Evolutionary conservation across 2,329 filamentous ascomycete species (phyloP), one percentile per base, ranked within the genome.

Genomic region (Cladophialophora carrionii): DNA sequence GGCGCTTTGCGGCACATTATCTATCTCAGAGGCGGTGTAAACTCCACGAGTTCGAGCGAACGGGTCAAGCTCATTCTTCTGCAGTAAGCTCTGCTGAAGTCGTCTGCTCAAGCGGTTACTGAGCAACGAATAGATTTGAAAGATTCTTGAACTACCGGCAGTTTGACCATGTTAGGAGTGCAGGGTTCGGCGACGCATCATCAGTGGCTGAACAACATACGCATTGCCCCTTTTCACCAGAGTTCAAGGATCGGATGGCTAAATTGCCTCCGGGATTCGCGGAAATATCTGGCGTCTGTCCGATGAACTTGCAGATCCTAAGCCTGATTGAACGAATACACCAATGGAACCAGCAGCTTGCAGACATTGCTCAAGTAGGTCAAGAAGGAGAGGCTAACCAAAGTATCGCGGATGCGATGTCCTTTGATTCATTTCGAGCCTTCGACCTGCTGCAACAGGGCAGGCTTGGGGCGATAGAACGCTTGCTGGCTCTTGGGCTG

Each of bases 391-490:
- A 54, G 2, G 20, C 20, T 32, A 20, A 22, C 24, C 26, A 31
- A 14, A 48, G 49, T 4, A 24, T 41, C 10, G 57, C 34, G 46
- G 32, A 55, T 41, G 59, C 49, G 6, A 61, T 61, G 59, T 24
- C 59, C 17, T 37, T 61, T 32, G 59, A 55, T 55, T 48, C 59
- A 22, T 61, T 55, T 34, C 59, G 59, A 22, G 59, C 59, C 9
- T 61, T 61, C 32, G 59, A 61, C 52, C 24, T 61, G 49, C 59
- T 61, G n/a, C 59, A 61, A 48, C 59, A 61, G 17, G 59, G 55
- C 32, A 32, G 48, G 22, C 49, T 61, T 29, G 49, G 37, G 8
- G 34, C 32, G 29, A 55, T n/a, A 29, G 59, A 61, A 53, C 59
- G 59, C 26, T 43, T 61, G 7, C 22, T 61, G 59, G 49, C 48